Base-by-base conservation (phyloP, 768 basidiomycete genomes). In the Boletus rubropictus region DNA sequence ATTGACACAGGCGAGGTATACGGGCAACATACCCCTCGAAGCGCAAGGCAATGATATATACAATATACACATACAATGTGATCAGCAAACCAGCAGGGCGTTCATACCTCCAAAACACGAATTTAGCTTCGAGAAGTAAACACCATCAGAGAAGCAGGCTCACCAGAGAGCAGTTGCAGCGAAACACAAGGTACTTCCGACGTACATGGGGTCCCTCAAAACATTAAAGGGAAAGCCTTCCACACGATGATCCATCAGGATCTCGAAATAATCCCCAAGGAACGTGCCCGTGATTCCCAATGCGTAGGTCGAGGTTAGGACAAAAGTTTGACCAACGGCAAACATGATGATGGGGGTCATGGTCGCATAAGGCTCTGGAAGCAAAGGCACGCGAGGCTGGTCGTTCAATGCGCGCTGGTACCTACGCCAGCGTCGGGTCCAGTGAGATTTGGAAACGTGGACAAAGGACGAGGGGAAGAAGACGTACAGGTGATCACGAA, bases 161-260 rank as follows among this genome's bases (percentile, higher is more conserved):
- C 49, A 92, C 92, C 91, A 95, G 28, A 99, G 73, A 0, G 95
- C 86, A 1, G 80, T 82, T 18, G 83, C 94, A 31, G 80, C 69
- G 69, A 97, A 97, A 63, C 84, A 89, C 72, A 99, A 70, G 5
- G 92, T 93, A 60, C 86, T 91, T 7, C 95, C 95, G 38, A 92
- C 87, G 62, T 99, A 98, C 95, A 99, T 99, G 0, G 95, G 95
- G 65, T 96, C 86, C 17, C 80, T 75, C 34, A 94, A 74, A 39
- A 96, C 77, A 63, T 95, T 95, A 76, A 97, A 99, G 0, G 95
- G 95, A 74, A 99, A 99, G 64, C 88, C 86, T 59, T 92, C 86
- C n/a, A 97, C 93, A 42, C 89, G 75, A 50, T 84, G 75, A 59
- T 90, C 82, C 91, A 86, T 92, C 53, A 89, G 68, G 50, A 90